These are phyloP conservation scores for Rhodotorula glutinis DNA, from an alignment of 1,284 basidiomycete species.

Conservation along the genomic window DNA sequence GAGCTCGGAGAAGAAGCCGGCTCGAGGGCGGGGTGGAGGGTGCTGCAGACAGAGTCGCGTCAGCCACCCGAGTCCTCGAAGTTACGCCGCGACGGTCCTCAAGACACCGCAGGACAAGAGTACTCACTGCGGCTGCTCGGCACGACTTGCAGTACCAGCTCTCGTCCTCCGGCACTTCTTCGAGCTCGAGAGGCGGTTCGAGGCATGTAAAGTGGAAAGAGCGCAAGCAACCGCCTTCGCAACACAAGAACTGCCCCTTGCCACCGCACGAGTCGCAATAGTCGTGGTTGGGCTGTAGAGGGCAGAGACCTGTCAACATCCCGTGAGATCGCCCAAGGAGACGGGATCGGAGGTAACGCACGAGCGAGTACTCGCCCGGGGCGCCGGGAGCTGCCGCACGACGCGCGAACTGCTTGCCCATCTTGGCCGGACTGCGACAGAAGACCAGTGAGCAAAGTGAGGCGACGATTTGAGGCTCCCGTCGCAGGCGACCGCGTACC, in stretches of 20 bases:
- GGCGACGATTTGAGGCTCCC: too few species aligned
- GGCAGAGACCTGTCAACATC: neutral
- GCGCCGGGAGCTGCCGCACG: constrained; percentile 20
- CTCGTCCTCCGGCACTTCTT: constrained; percentile 73
- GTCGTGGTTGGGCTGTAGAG: constrained; percentile 75
- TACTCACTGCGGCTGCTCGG: constrained; percentile 33
- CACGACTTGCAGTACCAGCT: constrained; percentile 75
- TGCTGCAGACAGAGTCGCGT: constrained; percentile 15
- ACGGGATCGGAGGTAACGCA: neutral
- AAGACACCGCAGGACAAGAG: neutral
- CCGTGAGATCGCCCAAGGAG: neutral
- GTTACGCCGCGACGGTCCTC: too few species aligned
- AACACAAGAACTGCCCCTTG: constrained; percentile 69
- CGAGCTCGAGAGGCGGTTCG: constrained; percentile 85
- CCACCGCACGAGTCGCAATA: constrained; percentile 85
- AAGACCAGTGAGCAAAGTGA: neutral
- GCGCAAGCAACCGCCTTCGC: constrained; percentile 85
- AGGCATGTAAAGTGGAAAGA: constrained; percentile 96
- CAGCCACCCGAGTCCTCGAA: neutral
- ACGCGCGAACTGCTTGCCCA: constrained; percentile 30
- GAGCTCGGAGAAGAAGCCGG: constrained; percentile 46
- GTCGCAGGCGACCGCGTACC: constrained; percentile 11
- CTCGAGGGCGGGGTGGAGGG: constrained; percentile 26
- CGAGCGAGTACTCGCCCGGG: constrained; percentile 14
- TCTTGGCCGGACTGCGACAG: constrained; percentile 24